Evolutionary conservation across 495 filamentous ascomycete species (phyloP), one percentile per base, ranked within the genome.

Genomic region (Podospora didyma): DNA sequence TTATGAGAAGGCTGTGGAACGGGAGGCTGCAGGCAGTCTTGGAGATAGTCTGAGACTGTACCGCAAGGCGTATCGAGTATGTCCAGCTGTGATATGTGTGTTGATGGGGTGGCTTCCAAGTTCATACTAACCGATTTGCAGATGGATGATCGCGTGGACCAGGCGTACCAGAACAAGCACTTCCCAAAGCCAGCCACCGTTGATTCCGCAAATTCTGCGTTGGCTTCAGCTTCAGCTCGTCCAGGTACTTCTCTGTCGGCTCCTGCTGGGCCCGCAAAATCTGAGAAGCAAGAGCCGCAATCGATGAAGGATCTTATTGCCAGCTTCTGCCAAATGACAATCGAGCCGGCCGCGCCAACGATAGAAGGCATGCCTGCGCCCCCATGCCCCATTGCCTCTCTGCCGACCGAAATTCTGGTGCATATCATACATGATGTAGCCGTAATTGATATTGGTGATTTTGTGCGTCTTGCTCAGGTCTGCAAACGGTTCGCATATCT

Each of bases 31-130:
- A 55, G 94, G 94, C 0, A 93, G 80, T 53, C 74, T 97, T 19
- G 93, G 94, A 3, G 94, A 97, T 59, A 97, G 94, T 70, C 64
- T 98, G 46, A 84, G 79, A 57, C 83, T 94, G 58, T 97, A 98
- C 66, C 82, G 94, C 52, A 90, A 89, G 66, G 94, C 94, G 3
- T 97, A 92, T 64, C 82, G 86, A 63, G 90, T 93, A 71, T 31
- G 75, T 57, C n/a, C 39, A 16, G 39, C n/a, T 42, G 6, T 42
- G 39, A 7, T 16, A 16, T 17, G 39, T 10, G n/a, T 14, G 14
- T 17, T 12, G n/a, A n/a, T n/a, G n/a, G n/a, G n/a, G n/a, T n/a
- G n/a, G n/a, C n/a, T n/a, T n/a, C 39, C 10, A 42, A 17, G 12
- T 17, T 17, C 11, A 42, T 42, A 72, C 60, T 51, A 3, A 51